Evolutionary conservation across 352 stramenopile genomes (phyloP).

Genomic region (Phytophthora fragariae): DNA sequence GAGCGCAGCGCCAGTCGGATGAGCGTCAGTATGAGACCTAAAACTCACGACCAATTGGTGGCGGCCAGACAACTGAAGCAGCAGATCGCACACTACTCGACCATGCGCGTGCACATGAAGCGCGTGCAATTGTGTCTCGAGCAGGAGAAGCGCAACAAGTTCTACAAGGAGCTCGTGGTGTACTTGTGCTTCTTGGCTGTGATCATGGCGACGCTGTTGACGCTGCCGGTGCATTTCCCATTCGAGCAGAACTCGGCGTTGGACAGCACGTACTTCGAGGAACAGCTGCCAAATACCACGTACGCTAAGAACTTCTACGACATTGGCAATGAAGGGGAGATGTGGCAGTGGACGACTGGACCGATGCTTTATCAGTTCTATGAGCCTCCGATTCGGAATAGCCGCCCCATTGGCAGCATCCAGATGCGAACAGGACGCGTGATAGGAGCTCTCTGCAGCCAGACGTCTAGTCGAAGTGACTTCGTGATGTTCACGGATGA

Average conservation of each 20-base stretch:
- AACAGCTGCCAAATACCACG: conserved; percentile 67
- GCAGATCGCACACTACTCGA: conserved; percentile 76
- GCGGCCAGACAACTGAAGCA: conserved; percentile 53
- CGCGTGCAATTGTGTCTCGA: conserved; percentile 81
- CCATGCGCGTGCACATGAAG: conserved; percentile 89
- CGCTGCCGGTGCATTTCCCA: conserved; percentile 74
- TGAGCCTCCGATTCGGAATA: conserved; percentile 69
- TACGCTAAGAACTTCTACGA: conserved; percentile 77
- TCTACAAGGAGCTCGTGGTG: conserved; percentile 81
- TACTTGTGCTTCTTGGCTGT: conserved; percentile 77
- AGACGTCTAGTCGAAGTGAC: conserved; percentile 49
- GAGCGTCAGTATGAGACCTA: conserved; percentile 25
- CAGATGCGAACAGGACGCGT: conserved; percentile 72
- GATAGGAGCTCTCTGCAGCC: conserved; percentile 56
- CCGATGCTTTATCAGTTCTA: conserved; percentile 80
- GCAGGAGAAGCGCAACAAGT: conserved; percentile 86
- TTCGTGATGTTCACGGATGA: conserved; percentile 79
- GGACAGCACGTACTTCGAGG: conserved; percentile 65
- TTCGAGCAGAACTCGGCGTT: conserved; percentile 78
- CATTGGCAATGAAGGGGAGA: conserved; percentile 66
- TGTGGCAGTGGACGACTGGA: conserved; percentile 78
- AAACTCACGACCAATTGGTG: conserved; percentile 50
- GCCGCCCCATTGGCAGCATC: conserved; percentile 65
- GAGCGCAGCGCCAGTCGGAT: conserved; percentile 26
- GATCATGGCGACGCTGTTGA: conserved; percentile 68